Base-by-base conservation (phyloP, 345 rosid species). In the Draba incana region DNA sequence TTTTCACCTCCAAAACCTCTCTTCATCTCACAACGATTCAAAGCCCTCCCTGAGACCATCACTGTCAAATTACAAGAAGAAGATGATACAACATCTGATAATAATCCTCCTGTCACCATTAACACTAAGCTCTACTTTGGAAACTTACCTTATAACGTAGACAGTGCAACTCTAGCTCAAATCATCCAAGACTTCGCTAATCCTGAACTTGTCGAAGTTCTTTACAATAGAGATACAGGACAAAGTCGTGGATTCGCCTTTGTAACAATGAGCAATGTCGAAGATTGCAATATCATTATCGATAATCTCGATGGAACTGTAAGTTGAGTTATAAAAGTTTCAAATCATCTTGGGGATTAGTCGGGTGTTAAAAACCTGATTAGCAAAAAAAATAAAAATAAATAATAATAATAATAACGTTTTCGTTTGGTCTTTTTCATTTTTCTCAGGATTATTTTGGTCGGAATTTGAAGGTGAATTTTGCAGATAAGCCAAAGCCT, bases 211-310 rank as follows among this genome's bases (percentile, higher is more conserved):
- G 77, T 90, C 12, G 98, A 93, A 89, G 97, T 93, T 66, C 92
- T 93, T 44, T 88, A 93, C 51, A 72, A 93, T 43, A 85, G 96
- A 78, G 80, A 84, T 6, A 85, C 91, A 3, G 96, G 96, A 56
- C 88, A 79, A 75, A 90, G 96, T 71, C 83, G 91, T 76, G 99
- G 99, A 8, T 94, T 88, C 30, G 97, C 95, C 9, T 94, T 94
- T 52, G 96, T 89, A 46, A 87, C 92, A 4, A 94, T 94, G 97
- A 91, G 90, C 68, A 94, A 66, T 24, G 42, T 91, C 55, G 96
- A 91, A 72, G 95, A 90, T 51, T 90, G 97, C 46, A 79, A 86
- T 37, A 30, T 66, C 16, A 86, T 89, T 28, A 84, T 89, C 43
- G 78, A 87, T 44, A 94, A 94, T 49, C 95, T 94, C 11, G 92